phyloP scores from a whole-genome alignment of 2,329 filamentous ascomycete species.

The Talaromyces sp. region DNA sequence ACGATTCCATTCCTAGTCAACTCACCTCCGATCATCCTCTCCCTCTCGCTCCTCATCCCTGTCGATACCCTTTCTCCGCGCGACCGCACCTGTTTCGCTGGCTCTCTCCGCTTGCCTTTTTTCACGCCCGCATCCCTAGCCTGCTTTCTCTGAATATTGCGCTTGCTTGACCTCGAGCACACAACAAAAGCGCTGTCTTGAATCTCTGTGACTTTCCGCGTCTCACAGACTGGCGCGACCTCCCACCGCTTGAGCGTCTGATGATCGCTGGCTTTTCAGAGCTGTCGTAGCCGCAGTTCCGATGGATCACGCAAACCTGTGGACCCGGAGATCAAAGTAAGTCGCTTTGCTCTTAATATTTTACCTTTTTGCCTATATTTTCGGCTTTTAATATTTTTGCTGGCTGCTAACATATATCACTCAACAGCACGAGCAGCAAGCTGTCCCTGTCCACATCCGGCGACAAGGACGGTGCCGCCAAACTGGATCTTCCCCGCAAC shows the following conservation, averaged over 20 bases:
- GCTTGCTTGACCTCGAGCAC: not conserved
- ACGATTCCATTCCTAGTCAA: not conserved
- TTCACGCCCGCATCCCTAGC: not conserved
- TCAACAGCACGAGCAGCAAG: slow-evolving; percentile 64
- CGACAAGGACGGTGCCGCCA: slow-evolving; percentile 48
- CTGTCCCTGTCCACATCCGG: slow-evolving; percentile 77
- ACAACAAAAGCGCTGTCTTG: not conserved
- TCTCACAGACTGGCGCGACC: not conserved
- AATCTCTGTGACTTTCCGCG: not conserved
- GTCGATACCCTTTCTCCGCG: not conserved
- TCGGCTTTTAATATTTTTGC: not conserved
- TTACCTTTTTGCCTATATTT: slow-evolving; percentile 4
- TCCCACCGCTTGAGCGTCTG: slow-evolving; percentile 14
- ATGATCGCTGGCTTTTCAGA: slow-evolving; percentile 33
- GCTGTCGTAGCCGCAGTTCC: slow-evolving; percentile 29
- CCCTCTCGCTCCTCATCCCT: not conserved
- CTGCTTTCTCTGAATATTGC: not conserved
- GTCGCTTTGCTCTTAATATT: slow-evolving; percentile 14
- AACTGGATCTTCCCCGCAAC: slow-evolving; percentile 55
- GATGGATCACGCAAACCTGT: slow-evolving; percentile 47
- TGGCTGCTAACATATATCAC: slow-evolving; percentile 19
- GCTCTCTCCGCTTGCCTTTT: not conserved
- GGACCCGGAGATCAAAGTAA: slow-evolving; percentile 45
- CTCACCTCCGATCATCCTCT: not conserved
- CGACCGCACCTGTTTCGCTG: not conserved